Evolutionary conservation across 345 rosid genomes (phyloP).

Genomic region (Streptanthus diversifolius): DNA sequence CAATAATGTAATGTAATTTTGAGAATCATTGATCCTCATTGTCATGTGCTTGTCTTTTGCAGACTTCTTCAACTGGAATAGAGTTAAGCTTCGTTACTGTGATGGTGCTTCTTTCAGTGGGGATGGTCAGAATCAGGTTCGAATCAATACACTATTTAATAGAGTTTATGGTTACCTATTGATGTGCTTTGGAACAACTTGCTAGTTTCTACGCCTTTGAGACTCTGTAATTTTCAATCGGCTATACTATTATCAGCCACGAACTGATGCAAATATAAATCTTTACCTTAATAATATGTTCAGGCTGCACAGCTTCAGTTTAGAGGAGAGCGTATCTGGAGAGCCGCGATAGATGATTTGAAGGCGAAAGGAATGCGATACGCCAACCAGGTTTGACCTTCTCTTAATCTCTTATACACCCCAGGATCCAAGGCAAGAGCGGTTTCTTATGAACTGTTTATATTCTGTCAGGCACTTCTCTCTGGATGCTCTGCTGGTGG

Average conservation of each 20-base stretch:
- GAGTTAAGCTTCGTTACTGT: slow-evolving; percentile 85
- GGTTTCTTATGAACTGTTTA: background rate
- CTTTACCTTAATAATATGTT: background rate
- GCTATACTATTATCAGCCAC: background rate
- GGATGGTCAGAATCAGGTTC: slow-evolving; percentile 67
- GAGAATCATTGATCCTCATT: background rate
- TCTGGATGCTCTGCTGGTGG: slow-evolving; percentile 99
- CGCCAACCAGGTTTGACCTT: slow-evolving; percentile 59
- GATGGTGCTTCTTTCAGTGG: slow-evolving; percentile 95
- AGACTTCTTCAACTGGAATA: slow-evolving; percentile 97
- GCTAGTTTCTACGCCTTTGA: background rate
- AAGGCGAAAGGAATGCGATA: slow-evolving; percentile 77
- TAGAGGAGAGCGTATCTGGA: slow-evolving; percentile 95
- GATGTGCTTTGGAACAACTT: background rate
- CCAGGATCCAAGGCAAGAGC: background rate
- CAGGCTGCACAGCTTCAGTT: slow-evolving; percentile 82
- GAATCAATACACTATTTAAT: background rate
- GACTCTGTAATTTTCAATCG: background rate
- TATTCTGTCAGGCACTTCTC: slow-evolving; percentile 68
- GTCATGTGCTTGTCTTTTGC: slow-evolving; percentile 13
- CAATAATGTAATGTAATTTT: background rate
- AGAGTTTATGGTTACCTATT: background rate
- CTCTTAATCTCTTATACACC: background rate
- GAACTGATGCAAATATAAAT: background rate
- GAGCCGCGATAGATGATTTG: slow-evolving; percentile 75